phyloP scores from a whole-genome alignment of 306 rosid genomes.

The Potentilla sterilis region DNA sequence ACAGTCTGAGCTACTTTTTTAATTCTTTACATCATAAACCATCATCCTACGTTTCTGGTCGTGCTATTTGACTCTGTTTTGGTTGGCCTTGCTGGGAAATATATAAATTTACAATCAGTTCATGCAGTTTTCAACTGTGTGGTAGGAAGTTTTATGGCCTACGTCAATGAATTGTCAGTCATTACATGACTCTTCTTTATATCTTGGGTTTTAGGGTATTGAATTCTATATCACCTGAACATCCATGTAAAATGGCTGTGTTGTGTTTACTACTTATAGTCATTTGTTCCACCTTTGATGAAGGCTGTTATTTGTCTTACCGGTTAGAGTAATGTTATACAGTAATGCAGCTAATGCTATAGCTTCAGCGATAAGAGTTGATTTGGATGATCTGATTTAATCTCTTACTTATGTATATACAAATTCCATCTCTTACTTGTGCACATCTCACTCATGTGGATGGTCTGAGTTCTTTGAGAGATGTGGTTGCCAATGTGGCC shows the following conservation, averaged over 20 bases:
- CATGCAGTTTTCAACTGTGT: background rate
- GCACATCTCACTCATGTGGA: background rate
- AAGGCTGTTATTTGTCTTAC: background rate
- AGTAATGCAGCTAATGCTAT: background rate
- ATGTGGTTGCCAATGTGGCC: background rate
- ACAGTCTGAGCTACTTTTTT: background rate
- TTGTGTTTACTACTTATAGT: background rate
- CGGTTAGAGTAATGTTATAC: background rate
- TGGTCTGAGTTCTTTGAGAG: background rate
- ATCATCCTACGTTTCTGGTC: background rate
- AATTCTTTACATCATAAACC: background rate
- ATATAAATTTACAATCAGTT: background rate
- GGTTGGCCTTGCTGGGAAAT: background rate
- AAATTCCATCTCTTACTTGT: background rate
- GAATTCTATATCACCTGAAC: background rate
- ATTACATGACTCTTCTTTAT: background rate
- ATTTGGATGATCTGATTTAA: no score
- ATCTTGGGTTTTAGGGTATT: background rate
- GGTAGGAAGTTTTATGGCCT: background rate
- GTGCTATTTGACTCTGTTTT: background rate
- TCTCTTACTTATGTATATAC: no score
- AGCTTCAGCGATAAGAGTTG: background rate
- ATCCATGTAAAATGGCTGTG: background rate
- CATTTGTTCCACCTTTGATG: background rate
- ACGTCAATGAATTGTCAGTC: background rate